Base-by-base conservation (phyloP, 495 filamentous ascomycete genomes). In the Podospora pseudopauciseta region DNA sequence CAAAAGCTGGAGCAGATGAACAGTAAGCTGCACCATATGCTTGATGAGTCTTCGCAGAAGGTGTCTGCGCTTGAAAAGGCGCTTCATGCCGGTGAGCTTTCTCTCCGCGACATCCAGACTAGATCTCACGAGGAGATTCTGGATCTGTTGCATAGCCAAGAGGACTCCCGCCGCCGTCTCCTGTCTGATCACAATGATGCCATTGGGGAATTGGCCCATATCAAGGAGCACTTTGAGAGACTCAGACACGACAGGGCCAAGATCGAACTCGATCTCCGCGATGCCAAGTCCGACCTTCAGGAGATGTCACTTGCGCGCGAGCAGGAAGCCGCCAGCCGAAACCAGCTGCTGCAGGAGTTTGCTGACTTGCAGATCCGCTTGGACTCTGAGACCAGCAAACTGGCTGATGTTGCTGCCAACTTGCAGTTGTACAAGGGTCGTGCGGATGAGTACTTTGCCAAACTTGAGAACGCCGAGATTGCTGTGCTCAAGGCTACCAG, bases 401-500 rank as follows among this genome's bases (percentile, higher is more conserved):
- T 91, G 49, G 88, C 88, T 19, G 95, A 99, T 74, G 87, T 97
- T 19, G 87, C 87, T 18, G 91, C 93, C 15, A 96, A 89, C 74
- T 83, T 97, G 16, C 90, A 86, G 68, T 80, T 97, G 28, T 99
- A 98, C 85, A 98, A 97, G 86, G 88, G 87, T 58, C 90, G 95
- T 30, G 91, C 94, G 0, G 93, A 98, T 75, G 95, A 99, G 75
- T 99, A 99, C 73, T 99, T 97, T 81, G 92, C 86, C 83, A 97
- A 97, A 79, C 89, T 99, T 19, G 95, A 99, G 76, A 94, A 97
- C 76, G 95, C 95, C 18, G 95, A 99, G 75, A 94, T 98, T 70
- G 89, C 93, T 9, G 92, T 98, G 23, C 86, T 99, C 67, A 97
- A 97, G 78, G 94, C 95, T 58, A 88, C 86, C 62, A 86, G 94